Percentiles rank a stretch among this genome's conserved stretches.
phyloP scores from a whole-genome alignment of 2,329 filamentous ascomycete species.

The Talaromyces marneffei region DNA sequence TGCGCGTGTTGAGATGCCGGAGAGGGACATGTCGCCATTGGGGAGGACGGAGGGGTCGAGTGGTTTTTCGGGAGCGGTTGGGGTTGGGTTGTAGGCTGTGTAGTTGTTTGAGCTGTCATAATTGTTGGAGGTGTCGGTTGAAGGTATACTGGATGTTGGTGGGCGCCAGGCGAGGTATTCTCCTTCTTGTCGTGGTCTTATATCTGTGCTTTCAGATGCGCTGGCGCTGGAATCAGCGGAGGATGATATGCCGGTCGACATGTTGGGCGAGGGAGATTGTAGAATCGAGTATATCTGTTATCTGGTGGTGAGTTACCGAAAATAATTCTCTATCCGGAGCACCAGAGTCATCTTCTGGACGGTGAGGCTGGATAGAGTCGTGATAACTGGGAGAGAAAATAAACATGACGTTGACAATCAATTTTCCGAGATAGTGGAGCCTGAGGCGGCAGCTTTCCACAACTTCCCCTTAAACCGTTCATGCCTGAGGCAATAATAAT shows the following conservation, averaged over 20 bases:
- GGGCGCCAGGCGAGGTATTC: constrained; percentile 10
- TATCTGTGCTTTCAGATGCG: neutral
- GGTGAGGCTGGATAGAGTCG: neutral
- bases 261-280: neutral
- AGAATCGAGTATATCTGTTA: neutral
- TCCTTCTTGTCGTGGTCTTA: neutral
- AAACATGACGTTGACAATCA: neutral
- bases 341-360: neutral
- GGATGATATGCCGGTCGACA: neutral
- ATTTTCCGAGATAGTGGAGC: neutral
- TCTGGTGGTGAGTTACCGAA: neutral
- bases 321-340: neutral
- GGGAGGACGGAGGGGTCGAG: constrained; percentile 32
- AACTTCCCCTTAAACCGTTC: neutral
- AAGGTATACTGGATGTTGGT: neutral
- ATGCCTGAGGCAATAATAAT: neutral
- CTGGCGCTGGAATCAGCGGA: neutral
- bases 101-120: neutral
- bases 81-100: neutral
- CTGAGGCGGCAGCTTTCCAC: neutral
- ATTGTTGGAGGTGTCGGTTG: neutral
- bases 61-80: neutral
- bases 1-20: constrained; percentile 41
- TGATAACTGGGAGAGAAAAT: neutral
- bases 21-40: constrained; percentile 37